Conservation (phyloP, 1,139 yeast genomes). For the Yamadazyma buinensis region DNA sequence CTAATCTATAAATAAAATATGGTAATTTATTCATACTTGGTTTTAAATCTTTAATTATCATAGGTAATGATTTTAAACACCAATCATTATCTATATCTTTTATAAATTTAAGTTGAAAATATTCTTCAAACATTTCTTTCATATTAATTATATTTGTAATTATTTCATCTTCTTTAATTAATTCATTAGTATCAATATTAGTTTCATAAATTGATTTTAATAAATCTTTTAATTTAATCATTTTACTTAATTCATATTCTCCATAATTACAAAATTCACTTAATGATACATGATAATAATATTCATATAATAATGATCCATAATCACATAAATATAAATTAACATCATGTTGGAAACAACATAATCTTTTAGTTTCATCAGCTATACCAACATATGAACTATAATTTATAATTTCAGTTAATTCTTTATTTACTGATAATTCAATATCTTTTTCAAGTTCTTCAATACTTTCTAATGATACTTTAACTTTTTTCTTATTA, state of each 20-base stretch:
- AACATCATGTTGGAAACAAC: slow-evolving; percentile 81
- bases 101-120: slow-evolving; percentile 55
- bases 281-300: slow-evolving; percentile 78
- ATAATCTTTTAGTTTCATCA: slow-evolving; percentile 63
- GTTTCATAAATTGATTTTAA: slow-evolving; percentile 21
- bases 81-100: slow-evolving; percentile 25
- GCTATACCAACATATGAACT: slow-evolving; percentile 81
- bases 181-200: slow-evolving; percentile 4
- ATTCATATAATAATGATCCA: slow-evolving; percentile 60
- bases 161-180: slow-evolving; percentile 17
- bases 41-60: slow-evolving; percentile 56
- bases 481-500: slow-evolving; percentile 21
- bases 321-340: slow-evolving; percentile 77
- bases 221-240: slow-evolving; percentile 28
- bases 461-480: slow-evolving; percentile 57
- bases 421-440: slow-evolving; percentile 39
- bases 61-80: slow-evolving; percentile 53
- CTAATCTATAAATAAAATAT: slow-evolving; percentile 60
- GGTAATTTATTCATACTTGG: slow-evolving; percentile 70
- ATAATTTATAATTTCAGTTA: slow-evolving; percentile 67
- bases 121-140: slow-evolving; percentile 78
- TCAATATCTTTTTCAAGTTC: slow-evolving; percentile 52
- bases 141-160: slow-evolving; percentile 36
- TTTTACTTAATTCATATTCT: slow-evolving; percentile 40
- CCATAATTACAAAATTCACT: slow-evolving; percentile 86